Base-by-base conservation (phyloP, 225 moss, liverwort and hornwort species). In the Marchantia paleacea region DNA sequence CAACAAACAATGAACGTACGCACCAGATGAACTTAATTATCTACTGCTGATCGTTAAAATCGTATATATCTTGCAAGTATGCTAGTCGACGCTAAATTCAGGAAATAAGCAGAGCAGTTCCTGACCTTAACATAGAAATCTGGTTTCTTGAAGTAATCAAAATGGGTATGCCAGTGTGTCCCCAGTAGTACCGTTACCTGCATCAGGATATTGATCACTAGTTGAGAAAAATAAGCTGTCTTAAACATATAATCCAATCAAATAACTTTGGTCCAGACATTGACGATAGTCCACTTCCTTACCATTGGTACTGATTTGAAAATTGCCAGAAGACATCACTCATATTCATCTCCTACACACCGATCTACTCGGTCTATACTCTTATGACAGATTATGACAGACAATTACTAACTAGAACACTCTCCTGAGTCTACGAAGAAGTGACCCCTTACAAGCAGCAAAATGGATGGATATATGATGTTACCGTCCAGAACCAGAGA, bases 91-190 rank as follows among this genome's bases (percentile, higher is more conserved):
- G 55, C 55, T 24, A 7, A 3, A 22, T 24, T 20, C 12, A 16
- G 3, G 49, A 72, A 63, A 29, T 53, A 52, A 62, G 25, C 13
- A 65, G 29, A 28, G 13, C 24, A 0, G 63, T 20, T 31, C 52
- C 80, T 73, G 75, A 96, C 96, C 92, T 91, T 92, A 16, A 93
- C 93, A 82, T 90, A 95, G 78, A 95, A 95, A 64, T 99, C 97
- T 16, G 95, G 95, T 67, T 89, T 90, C 86, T 92, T 95, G 50
- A 91, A 80, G 30, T 81, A 0, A 79, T 99, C 95, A 71, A 94
- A 95, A 72, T 87, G 68, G 75, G 85, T 92, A 80, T 95, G 92
- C 97, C 97, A 99, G 65, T 91, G 88, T 60, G 97, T 94, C 24
- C 95, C 95, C 50, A 95, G 54, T 7, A 99, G 73, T 25, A 99